Conservation (phyloP, 768 basidiomycete genomes). For the Tremella fuciformis region DNA sequence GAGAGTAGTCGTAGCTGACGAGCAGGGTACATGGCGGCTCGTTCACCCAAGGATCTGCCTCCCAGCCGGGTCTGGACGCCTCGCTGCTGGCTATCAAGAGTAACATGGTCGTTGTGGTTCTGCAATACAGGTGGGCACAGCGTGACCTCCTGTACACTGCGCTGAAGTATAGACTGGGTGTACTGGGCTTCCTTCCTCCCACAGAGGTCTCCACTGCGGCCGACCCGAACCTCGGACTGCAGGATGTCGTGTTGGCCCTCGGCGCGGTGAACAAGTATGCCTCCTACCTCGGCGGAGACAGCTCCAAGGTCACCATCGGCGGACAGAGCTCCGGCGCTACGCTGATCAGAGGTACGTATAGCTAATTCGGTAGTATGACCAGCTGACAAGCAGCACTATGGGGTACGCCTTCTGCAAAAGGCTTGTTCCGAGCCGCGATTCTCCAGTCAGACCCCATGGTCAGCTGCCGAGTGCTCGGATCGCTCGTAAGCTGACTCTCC, state of each 20-base stretch:
- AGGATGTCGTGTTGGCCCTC: constrained; percentile 63
- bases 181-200: constrained; percentile 71
- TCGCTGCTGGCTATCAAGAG: constrained; percentile 66
- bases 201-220: constrained; percentile 37
- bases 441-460: constrained; percentile 87
- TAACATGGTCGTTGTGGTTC: constrained; percentile 71
- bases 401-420: constrained; percentile 66
- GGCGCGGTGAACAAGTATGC: constrained; percentile 62
- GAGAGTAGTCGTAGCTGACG: not conserved
- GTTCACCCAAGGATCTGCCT: constrained; percentile 68
- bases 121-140: constrained; percentile 72
- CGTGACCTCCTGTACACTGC: not conserved
- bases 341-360: constrained; percentile 60
- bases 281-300: constrained; percentile 65
- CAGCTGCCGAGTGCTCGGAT: constrained; percentile 24
- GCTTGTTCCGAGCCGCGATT: constrained; percentile 73
- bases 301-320: constrained; percentile 63
- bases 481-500: constrained; percentile 5
- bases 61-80: constrained; percentile 70
- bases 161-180: constrained; percentile 48
- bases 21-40: constrained; percentile 83
- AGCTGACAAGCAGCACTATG: constrained; percentile 59
- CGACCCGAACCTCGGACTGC: constrained; percentile 55
- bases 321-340: constrained; percentile 79
- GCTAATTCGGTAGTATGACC: not conserved